Conservation (phyloP, 768 basidiomycete genomes). For the Tricholoma flavovirens region DNA sequence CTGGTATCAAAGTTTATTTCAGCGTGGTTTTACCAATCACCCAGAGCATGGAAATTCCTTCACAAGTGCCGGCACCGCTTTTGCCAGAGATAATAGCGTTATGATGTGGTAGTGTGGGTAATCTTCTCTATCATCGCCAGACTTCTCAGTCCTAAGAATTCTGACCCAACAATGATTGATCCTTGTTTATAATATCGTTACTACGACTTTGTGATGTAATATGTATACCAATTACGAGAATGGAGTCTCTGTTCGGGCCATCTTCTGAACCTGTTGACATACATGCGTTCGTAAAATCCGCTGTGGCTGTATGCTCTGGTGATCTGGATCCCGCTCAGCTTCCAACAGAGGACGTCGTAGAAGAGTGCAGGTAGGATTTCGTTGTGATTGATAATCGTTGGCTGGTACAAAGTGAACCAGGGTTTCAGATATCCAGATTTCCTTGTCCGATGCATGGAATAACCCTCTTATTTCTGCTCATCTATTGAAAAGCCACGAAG, state of each 20-base stretch:
- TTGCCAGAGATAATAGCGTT: not conserved
- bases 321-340: not conserved
- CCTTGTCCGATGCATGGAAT: slow-evolving; percentile 42
- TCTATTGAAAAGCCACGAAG: slow-evolving; percentile 48
- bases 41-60: not conserved
- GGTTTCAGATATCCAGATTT: slow-evolving; percentile 43
- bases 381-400: not conserved
- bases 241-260: slow-evolving; percentile 58
- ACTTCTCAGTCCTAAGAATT: too few species aligned
- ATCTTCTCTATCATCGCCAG: too few species aligned
- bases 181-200: too few species aligned
- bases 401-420: slow-evolving; percentile 26
- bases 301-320: slow-evolving; percentile 6
- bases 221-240: not conserved
- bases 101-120: not conserved
- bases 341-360: slow-evolving; percentile 19
- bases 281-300: slow-evolving; percentile 35
- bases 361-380: slow-evolving; percentile 37
- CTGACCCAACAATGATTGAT: too few species aligned
- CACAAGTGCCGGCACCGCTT: not conserved
- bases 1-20: not conserved
- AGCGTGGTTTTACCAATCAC: not conserved
- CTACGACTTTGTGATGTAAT: too few species aligned
- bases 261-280: slow-evolving; percentile 52
- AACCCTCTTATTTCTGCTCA: slow-evolving; percentile 54